phyloP scores from a whole-genome alignment of 2,329 filamentous ascomycete genomes.

The Colletotrichum sp. region DNA sequence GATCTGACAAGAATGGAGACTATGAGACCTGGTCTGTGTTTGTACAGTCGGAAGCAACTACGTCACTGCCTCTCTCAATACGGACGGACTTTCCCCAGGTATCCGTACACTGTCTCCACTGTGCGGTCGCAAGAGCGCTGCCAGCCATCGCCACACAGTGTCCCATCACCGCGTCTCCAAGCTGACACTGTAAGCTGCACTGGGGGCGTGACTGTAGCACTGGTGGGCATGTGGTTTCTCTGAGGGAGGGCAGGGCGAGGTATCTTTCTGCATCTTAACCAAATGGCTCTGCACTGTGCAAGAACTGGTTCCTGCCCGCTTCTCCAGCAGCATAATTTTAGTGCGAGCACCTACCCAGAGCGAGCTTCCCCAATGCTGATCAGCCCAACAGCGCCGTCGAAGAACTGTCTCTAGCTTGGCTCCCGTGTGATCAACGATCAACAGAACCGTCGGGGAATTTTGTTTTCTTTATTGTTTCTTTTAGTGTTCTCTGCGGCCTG shows the following conservation, averaged over 20 bases:
- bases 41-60: background rate
- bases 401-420: constrained; percentile 5
- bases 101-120: constrained; percentile 9
- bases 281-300: background rate
- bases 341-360: background rate
- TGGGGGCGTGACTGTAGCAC: background rate
- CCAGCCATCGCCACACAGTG: background rate
- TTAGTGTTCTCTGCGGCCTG: background rate
- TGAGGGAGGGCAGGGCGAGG: background rate
- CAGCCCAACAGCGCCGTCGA: constrained; percentile 13
- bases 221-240: background rate
- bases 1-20: background rate
- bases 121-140: background rate
- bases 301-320: background rate
- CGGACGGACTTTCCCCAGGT: constrained; percentile 15
- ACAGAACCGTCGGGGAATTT: constrained; percentile 9
- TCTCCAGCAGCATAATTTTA: background rate
- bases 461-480: constrained; percentile 6
- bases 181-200: background rate
- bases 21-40: background rate
- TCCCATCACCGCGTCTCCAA: accelerated
- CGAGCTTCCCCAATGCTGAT: background rate
- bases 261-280: background rate
- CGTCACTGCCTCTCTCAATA: constrained; percentile 4
- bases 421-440: constrained; percentile 17